Conservation (phyloP, 768 basidiomycete species). For the Leccinum subtestaceum region DNA sequence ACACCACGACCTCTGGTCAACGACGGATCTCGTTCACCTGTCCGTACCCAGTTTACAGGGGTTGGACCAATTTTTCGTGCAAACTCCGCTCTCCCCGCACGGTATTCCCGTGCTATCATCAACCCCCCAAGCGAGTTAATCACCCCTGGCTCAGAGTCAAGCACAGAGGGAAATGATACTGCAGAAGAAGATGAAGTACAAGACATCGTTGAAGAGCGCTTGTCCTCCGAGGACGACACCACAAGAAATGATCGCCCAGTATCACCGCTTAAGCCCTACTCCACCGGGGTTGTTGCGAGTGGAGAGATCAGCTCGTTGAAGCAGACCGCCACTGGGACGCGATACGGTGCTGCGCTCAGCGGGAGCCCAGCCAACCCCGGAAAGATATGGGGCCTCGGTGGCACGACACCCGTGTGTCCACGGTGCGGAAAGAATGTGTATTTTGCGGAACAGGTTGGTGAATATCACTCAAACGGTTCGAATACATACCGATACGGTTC, state of each 20-base stretch:
- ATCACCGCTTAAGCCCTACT: slow-evolving; percentile 23
- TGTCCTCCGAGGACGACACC: slow-evolving; percentile 28
- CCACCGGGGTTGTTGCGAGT: slow-evolving; percentile 19
- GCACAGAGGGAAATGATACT: slow-evolving; percentile 28
- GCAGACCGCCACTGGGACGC: slow-evolving; percentile 56
- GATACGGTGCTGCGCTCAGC: slow-evolving; percentile 59
- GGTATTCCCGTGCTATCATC: slow-evolving; percentile 25
- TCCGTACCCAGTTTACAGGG: slow-evolving; percentile 28
- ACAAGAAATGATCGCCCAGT: slow-evolving; percentile 37
- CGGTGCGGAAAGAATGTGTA: slow-evolving; percentile 75
- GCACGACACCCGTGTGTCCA: slow-evolving; percentile 61
- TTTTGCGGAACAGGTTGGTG: slow-evolving; percentile 75
- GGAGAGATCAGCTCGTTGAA: slow-evolving; percentile 31
- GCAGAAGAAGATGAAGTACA: slow-evolving; percentile 24
- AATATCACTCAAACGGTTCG: background rate
- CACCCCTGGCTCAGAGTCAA: slow-evolving; percentile 6
- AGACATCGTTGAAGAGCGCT: slow-evolving; percentile 29
- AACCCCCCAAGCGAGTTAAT: slow-evolving; percentile 14
- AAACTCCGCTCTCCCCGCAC: slow-evolving; percentile 41
- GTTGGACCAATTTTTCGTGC: slow-evolving; percentile 38
- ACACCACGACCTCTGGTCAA: slow-evolving; percentile 12
- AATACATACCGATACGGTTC: slow-evolving; percentile 5
- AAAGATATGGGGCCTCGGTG: slow-evolving; percentile 49
- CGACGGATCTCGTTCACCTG: slow-evolving; percentile 26
- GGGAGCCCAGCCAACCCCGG: slow-evolving; percentile 41